Base-by-base conservation (phyloP, 805 yeast species). In the Metschnikowia picachoensis region DNA sequence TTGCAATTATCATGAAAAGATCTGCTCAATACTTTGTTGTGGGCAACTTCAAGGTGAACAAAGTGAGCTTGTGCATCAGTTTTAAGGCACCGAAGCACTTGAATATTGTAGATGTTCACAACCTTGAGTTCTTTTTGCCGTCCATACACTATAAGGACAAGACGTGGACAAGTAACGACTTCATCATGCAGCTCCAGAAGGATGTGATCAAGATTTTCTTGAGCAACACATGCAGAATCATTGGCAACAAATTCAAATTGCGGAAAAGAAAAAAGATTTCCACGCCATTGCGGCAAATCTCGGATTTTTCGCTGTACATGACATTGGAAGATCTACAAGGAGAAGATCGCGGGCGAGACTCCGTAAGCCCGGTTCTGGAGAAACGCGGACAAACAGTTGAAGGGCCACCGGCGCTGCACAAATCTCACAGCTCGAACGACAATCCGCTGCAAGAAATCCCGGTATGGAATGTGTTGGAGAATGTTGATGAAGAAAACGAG, bases 31-130 rank as follows among this genome's bases (percentile, higher is more conserved):
- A 67, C 55, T 67, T 68, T 36, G 64, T 77, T 4, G 64, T 72
- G 27, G 66, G 65, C 2, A 66, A 68, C 41, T 50, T 72, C 40
- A 64, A 64, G 48, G 59, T 74, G 29, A 59, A 65, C 6, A 56
- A 60, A 36, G 55, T 72, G 37, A 61, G 62, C 17, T 43, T 91
- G 13, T 74, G 82, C 43, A 75, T 90, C 25, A 85, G 95, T 41
- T 87, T 87, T 65, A 80, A 81, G 61, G 95, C 94, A 8, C 80
- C 80, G 13, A 87, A 90, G 12, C 72, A 79, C 28, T 70, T 78
- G 56, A 79, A 84, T 53, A 66, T 92, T 46, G 76, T 87, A 34
- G 89, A 91, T 59, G 88, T 92, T 8, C 85, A 87, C 43, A 79
- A 86, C 53, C 82, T 92, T 53, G 75, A 73, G 6, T 70, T 92